These are phyloP conservation scores for Thalassiosira delicatula DNA, from an alignment of 352 stramenopile genomes.

Conservation along the genomic window DNA sequence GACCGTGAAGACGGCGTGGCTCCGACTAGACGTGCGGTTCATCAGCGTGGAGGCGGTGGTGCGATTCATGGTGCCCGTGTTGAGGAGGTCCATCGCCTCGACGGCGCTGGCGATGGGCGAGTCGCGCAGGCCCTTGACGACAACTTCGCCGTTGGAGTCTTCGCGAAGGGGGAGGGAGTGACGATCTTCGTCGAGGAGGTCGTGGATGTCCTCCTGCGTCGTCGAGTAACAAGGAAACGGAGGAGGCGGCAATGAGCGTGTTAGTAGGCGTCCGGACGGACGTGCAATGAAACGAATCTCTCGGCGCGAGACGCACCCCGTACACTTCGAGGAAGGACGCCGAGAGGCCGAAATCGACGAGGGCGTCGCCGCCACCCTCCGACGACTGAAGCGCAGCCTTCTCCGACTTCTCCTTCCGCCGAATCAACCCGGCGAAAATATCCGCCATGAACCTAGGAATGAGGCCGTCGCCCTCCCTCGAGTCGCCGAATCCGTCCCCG, in stretches of 20 bases:
- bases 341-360: constrained; percentile 74
- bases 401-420: constrained; percentile 57
- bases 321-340: constrained; percentile 96
- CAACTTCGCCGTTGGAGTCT: constrained; percentile 54
- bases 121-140: background rate
- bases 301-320: no score
- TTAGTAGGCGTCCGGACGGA: no score
- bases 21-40: constrained; percentile 70
- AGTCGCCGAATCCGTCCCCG: no score
- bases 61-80: constrained; percentile 57
- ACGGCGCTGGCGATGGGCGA: constrained; percentile 49
- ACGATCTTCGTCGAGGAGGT: constrained; percentile 88
- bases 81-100: constrained; percentile 69
- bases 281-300: no score
- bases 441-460: constrained; percentile 82
- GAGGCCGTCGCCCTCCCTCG: constrained; percentile 47
- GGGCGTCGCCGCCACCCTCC: constrained; percentile 9
- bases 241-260: no score
- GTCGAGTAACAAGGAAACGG: no score
- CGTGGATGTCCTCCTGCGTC: constrained; percentile 55
- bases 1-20: constrained; percentile 82
- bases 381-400: constrained; percentile 22
- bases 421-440: constrained; percentile 81
- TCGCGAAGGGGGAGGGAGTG: constrained; percentile 78
- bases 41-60: constrained; percentile 71